Evolutionary conservation across 805 yeast genomes (phyloP).

Genomic region (Hanseniaspora valbyensis): DNA sequence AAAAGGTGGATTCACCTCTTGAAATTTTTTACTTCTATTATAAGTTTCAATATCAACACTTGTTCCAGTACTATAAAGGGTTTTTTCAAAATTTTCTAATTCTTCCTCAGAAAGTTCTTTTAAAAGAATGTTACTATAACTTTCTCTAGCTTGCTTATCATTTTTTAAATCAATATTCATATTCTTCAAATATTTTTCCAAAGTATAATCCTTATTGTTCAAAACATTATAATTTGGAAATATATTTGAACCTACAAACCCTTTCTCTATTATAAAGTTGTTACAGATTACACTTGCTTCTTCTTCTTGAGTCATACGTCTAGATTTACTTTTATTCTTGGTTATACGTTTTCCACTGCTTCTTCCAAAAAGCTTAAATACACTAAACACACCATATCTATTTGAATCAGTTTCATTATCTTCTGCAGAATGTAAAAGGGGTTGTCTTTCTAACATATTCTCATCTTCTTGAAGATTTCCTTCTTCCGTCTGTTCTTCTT

Average conservation of each 20-base stretch:
- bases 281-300: constrained; percentile 38
- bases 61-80: neutral
- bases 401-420: neutral
- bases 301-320: constrained; percentile 6
- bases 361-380: constrained; percentile 15
- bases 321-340: constrained; percentile 20
- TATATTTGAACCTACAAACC: constrained; percentile 13
- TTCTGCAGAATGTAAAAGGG: neutral
- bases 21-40: constrained; percentile 26
- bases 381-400: neutral
- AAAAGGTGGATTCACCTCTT: constrained; percentile 25
- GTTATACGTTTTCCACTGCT: constrained; percentile 27
- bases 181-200: constrained; percentile 1
- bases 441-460: constrained; percentile 9
- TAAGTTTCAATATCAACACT: constrained; percentile 26
- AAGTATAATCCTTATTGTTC: neutral
- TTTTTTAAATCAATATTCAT: neutral
- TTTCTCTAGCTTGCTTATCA: constrained; percentile 2
- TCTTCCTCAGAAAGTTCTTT: constrained; percentile 1
- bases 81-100: neutral
- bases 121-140: constrained; percentile 3
- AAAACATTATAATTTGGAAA: constrained; percentile 13
- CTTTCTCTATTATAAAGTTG: constrained; percentile 10
- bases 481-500: constrained; percentile 3
- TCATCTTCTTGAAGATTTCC: too few relatives aligned